Evolutionary conservation across 1,139 yeast species (phyloP).

Genomic region (Nakaseomyces sp.): DNA sequence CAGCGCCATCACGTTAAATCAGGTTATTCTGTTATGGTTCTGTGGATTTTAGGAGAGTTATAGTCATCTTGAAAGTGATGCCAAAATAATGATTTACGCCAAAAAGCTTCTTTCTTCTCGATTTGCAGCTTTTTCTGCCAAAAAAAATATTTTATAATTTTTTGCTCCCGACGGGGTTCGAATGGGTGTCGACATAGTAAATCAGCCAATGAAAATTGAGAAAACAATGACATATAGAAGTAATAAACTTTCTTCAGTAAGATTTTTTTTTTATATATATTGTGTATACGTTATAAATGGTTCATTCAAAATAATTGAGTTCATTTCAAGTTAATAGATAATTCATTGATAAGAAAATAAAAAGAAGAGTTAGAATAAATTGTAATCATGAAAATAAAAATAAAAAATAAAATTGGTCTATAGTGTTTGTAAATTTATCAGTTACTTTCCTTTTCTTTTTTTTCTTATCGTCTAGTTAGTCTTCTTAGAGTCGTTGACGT

Average conservation of each 20-base stretch:
- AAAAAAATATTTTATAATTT: too few relatives aligned
- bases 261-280: too few relatives aligned
- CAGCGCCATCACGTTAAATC: too few relatives aligned
- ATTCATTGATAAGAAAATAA: too few relatives aligned
- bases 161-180: background rate
- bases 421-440: background rate
- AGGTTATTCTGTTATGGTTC: too few relatives aligned
- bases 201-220: too few relatives aligned
- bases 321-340: background rate
- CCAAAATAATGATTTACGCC: background rate
- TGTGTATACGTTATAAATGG: background rate
- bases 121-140: too few relatives aligned
- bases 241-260: too few relatives aligned
- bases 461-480: constrained; percentile 8
- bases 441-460: background rate
- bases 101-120: too few relatives aligned
- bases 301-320: background rate
- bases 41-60: too few relatives aligned
- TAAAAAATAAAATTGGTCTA: background rate
- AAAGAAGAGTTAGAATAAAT: background rate
- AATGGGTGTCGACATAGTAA: background rate
- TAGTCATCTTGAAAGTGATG: background rate
- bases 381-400: background rate
- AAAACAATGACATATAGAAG: too few relatives aligned
- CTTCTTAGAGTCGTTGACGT: constrained; percentile 27